phyloP scores from a whole-genome alignment of 2,329 filamentous ascomycete species.

The Cryphonectria nitschkei region DNA sequence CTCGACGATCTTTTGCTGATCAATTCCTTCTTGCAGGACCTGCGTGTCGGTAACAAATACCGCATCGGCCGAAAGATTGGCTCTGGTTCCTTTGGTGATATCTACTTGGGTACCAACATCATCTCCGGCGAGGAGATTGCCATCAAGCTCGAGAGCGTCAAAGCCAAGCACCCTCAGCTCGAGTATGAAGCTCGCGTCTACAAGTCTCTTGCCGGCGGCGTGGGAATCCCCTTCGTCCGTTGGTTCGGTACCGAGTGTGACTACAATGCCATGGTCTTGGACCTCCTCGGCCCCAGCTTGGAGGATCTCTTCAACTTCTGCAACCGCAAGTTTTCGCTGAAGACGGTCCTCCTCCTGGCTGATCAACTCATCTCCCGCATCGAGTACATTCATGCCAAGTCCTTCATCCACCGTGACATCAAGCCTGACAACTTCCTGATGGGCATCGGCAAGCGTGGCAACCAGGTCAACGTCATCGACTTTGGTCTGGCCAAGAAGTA shows the following conservation, averaged over 20 bases:
- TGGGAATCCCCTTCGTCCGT: slow-evolving; percentile 97
- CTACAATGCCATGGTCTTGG: slow-evolving; percentile 99
- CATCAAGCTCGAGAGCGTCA: slow-evolving; percentile 99
- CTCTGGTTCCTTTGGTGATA: slow-evolving; percentile 96
- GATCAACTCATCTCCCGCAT: slow-evolving; percentile 99
- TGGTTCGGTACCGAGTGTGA: slow-evolving; percentile 99
- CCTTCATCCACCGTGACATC: slow-evolving; percentile 99
- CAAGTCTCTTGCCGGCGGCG: slow-evolving; percentile 88
- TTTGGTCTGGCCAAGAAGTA: slow-evolving; percentile 99
- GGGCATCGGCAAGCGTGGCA: slow-evolving; percentile 98
- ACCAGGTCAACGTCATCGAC: slow-evolving; percentile 99
- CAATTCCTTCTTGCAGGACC: slow-evolving; percentile 65
- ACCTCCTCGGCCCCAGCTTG: slow-evolving; percentile 91
- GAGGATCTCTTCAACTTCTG: slow-evolving; percentile 99
- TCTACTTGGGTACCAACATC: slow-evolving; percentile 99
- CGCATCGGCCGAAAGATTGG: slow-evolving; percentile 99
- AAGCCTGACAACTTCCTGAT: slow-evolving; percentile 99
- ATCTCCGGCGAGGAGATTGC: slow-evolving; percentile 99
- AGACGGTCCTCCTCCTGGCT: slow-evolving; percentile 94
- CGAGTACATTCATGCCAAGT: slow-evolving; percentile 99
- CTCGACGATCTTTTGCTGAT: slow-evolving; percentile 18
- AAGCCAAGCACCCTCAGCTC: slow-evolving; percentile 98
- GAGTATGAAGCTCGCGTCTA: slow-evolving; percentile 98
- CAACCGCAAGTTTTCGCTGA: slow-evolving; percentile 99
- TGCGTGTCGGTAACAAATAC: slow-evolving; percentile 99